These are phyloP conservation scores for Austroboletus eburneus DNA, from an alignment of 768 basidiomycete genomes.

Conservation along the genomic window DNA sequence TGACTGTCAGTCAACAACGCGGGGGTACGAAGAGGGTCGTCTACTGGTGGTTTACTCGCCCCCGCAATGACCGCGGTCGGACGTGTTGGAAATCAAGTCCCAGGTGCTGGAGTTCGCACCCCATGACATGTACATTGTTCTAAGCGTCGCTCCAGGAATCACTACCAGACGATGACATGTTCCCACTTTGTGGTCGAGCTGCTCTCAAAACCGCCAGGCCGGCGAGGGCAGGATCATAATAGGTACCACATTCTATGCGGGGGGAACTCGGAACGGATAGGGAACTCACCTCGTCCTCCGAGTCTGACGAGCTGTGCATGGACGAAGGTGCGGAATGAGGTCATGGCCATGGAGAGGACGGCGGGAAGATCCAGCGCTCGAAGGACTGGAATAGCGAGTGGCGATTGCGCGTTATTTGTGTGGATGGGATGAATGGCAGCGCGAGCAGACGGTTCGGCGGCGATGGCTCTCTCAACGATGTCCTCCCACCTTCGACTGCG, in stretches of 20 bases:
- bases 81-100: slow-evolving; percentile 24
- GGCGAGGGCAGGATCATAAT: background rate
- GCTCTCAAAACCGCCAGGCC: background rate
- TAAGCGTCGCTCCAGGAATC: slow-evolving; percentile 30
- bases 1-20: too few species aligned
- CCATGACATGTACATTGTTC: slow-evolving; percentile 16
- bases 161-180: slow-evolving; percentile 9
- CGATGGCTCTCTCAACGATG: slow-evolving; percentile 9
- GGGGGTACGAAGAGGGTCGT: too few species aligned
- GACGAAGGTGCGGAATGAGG: slow-evolving; percentile 15
- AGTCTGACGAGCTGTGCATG: slow-evolving; percentile 1
- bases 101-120: slow-evolving; percentile 5
- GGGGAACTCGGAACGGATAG: too few species aligned
- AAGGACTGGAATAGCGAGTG: slow-evolving; percentile 20
- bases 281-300: slow-evolving; percentile 9
- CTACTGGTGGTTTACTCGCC: background rate
- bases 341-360: slow-evolving; percentile 15
- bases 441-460: slow-evolving; percentile 7
- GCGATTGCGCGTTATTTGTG: slow-evolving; percentile 18
- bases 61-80: background rate
- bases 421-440: slow-evolving; percentile 30
- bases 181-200: slow-evolving; percentile 10
- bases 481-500: slow-evolving; percentile 12
- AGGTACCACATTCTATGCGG: too few species aligned
- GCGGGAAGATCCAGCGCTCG: slow-evolving; percentile 12